Base-by-base conservation (phyloP, 352 stramenopile species). In the Globisporangium spinosum region DNA sequence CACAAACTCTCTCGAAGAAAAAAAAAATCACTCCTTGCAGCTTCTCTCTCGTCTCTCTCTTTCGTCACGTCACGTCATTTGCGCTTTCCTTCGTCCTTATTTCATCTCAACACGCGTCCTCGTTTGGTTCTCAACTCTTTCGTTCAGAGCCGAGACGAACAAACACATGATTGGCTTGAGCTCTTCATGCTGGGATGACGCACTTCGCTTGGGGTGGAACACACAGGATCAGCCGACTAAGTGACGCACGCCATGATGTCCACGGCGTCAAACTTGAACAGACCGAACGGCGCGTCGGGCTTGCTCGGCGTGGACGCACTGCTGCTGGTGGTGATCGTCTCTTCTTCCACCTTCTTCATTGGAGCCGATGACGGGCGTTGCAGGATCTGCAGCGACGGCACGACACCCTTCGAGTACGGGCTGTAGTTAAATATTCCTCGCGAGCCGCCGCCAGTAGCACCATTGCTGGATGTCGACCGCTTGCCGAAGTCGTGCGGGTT, bases 401-500 rank as follows among this genome's bases (percentile, higher is more conserved):
- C 77, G 9, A 78, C 71, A 9, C 73, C 75, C 64, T 73, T 77
- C 32, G 71, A 73, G 53, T 77, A 74, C n/a, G 74, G 56, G 34
- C 69, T 69, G 65, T 80, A 70, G 69, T 89, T 85, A 79, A 89
- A 90, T 70, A 89, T 63, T 43, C 72, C 72, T 69, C 71, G 72
- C 47, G 65, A 62, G 23, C 64, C 69, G 25, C 35, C 23, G 56
- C 17, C 22, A n/a, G 61, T 13, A 22, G 56, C 35, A 51, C 32
- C 62, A 34, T 13, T 65, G 35, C 25, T 38, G 32, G 57, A 20
- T 17, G n/a, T 35, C 25, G 57, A 64, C 22, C 73, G 77, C 69
- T 93, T 97, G 6, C 90, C 91, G 70, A 98, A 98, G 58, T 97
- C 80, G 70, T 98, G 94, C 34, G 95, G 94, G 73, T 98, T 98